Evolutionary conservation across 2,329 filamentous ascomycete genomes (phyloP).

Genomic region (Tolypocladium ovalisporum): DNA sequence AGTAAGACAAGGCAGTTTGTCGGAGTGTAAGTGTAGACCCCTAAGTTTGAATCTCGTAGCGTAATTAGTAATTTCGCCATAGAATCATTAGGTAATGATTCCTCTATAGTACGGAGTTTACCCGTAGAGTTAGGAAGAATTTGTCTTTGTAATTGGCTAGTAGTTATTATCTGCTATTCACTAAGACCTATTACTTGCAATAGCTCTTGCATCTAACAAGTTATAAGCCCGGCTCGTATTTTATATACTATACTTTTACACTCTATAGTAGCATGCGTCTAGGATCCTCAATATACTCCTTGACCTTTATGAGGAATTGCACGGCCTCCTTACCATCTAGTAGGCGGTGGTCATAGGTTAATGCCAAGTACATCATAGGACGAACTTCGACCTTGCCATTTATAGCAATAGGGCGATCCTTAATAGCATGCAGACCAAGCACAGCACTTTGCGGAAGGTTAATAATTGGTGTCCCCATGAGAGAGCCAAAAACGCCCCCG

Average conservation of each 20-base stretch:
- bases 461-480: conserved; percentile 98
- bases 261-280: conserved; percentile 61
- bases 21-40: no score
- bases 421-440: conserved; percentile 89
- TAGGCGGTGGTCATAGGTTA: conserved; percentile 95
- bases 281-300: conserved; percentile 96
- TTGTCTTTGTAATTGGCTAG: no score
- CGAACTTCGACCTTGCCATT: conserved; percentile 92
- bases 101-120: no score
- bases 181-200: no score
- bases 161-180: no score
- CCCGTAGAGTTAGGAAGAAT: no score
- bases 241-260: background rate
- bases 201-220: no score
- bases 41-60: no score
- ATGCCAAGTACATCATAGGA: conserved; percentile 97
- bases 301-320: conserved; percentile 92
- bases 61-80: no score
- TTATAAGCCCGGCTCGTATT: no score
- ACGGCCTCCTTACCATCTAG: conserved; percentile 92
- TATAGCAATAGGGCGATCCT: conserved; percentile 80
- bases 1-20: no score
- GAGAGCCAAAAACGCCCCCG: conserved; percentile 89
- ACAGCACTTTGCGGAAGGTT: conserved; percentile 91
- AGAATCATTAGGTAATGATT: no score